Evolutionary conservation across 2,329 filamentous ascomycete genomes (phyloP), one percentile per base, ranked within the genome.

Genomic region (Graphium sp.): DNA sequence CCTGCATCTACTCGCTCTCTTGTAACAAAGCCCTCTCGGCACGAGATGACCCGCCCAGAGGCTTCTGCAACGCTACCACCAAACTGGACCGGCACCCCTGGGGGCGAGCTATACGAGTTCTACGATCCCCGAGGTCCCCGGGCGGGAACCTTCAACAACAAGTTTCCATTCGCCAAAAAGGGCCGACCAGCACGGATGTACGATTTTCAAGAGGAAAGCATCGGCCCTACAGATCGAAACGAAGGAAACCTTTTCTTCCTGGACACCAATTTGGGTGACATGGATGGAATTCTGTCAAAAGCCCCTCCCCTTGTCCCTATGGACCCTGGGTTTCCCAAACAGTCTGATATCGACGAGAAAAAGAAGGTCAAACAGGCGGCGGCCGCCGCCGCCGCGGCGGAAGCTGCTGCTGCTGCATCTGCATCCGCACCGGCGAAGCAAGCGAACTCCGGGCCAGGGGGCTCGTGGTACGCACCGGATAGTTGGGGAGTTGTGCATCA

Each of bases 401-500:
- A 5, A 46, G 50, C 19, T 39, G 42, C 24, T 46, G 51, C 26
- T 17, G 28, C 35, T 12, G 32, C 32, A 6, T 28, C 30, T 5
- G 20, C 28, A 16, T 35, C 37, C 18, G 27, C 14, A 16, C 31
- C 5, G 30, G 30, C 12, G 39, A 34, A n/a, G n/a, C n/a, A n/a
- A n/a, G n/a, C n/a, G n/a, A n/a, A n/a, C n/a, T n/a, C n/a, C n/a
- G 48, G 49, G 3, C 53, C 54, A 3, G 58, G 59, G 31, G 73
- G 74, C 2, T 70, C 71, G 4, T 98, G 87, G 87, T 81, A 91
- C 48, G 85, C 85, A 4, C 87, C 89, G 2, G 87, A 95, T 49
- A 94, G 85, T 47, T 98, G 89, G 89, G 84, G 81, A 28, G 87
- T 95, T 16, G 81, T 80, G 39, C 74, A 73, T 34, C 62, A 62